phyloP scores from a whole-genome alignment of 768 basidiomycete species.

The Mycena vitilis region DNA sequence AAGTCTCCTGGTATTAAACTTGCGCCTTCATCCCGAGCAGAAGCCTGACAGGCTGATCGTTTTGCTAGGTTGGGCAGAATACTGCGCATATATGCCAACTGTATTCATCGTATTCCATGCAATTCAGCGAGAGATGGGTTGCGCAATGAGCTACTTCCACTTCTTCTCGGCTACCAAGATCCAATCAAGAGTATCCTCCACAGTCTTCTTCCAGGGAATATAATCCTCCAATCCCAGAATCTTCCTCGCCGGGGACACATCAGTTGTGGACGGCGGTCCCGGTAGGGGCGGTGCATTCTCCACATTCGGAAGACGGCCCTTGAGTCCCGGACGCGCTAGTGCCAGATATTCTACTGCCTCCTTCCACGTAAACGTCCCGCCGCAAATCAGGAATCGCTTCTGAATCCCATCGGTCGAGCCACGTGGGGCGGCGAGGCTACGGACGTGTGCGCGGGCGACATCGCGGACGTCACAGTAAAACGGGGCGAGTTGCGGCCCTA shows the following conservation, averaged over 20 bases:
- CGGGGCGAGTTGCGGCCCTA: constrained; percentile 37
- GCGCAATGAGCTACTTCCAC: constrained; percentile 11
- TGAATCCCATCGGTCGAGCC: not conserved
- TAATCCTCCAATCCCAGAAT: constrained; percentile 34
- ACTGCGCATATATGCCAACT: too few relatives aligned
- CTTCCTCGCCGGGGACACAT: constrained; percentile 30
- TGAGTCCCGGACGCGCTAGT: constrained; percentile 38
- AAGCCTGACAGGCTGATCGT: too few relatives aligned
- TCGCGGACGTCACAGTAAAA: constrained; percentile 44
- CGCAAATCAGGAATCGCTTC: constrained; percentile 42
- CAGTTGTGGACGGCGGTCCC: constrained; percentile 9
- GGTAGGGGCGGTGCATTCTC: not conserved
- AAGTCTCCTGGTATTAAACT: too few relatives aligned
- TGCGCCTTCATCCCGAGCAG: too few relatives aligned
- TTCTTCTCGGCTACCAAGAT: constrained; percentile 36
- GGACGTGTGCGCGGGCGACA: constrained; percentile 46
- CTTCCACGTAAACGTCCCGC: constrained; percentile 40
- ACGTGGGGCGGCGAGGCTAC: constrained; percentile 35
- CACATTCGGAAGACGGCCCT: constrained; percentile 30
- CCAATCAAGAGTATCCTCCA: constrained; percentile 30
- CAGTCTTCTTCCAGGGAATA: constrained; percentile 33
- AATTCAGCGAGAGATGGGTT: too few relatives aligned
- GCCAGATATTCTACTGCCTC: constrained; percentile 41
- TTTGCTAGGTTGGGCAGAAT: not conserved
- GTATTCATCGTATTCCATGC: too few relatives aligned